Evolutionary conservation across 1,139 yeast species (phyloP), one percentile per base, ranked within the genome.

Genomic region (Diutina siamensis): DNA sequence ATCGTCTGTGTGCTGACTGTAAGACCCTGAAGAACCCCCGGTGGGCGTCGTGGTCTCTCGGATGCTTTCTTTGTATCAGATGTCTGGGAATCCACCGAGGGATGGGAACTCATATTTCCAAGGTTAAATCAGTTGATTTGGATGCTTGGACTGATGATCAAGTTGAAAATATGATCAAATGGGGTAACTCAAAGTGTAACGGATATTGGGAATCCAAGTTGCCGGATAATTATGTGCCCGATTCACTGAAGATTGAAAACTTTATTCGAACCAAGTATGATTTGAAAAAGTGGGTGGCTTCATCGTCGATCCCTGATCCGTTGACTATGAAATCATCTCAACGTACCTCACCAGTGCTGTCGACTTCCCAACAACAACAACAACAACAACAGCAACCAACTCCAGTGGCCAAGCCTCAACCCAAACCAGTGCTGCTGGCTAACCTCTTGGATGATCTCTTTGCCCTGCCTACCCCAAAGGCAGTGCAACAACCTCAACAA

Each of bases 121-220:
- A 81, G 56, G 95, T 85, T 44, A 85, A 84, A 59, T 83, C 95
- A 4, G 94, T 92, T 44, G 98, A 92, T 65, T 73, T 92, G 57
- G 97, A 92, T 61, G 83, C 94, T 1, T 92, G 98, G 98, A 85
- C 94, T 10, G 95, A 88, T 55, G 95, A 85, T 57, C 97, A 92
- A 62, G 78, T 87, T 38, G 81, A 76, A 50, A 78, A 78, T 54
- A 81, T 92, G 82, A 79, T 87, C 40, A 68, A 76, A 55, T 86
- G 95, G 94, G 96, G 96, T 3, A 92, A 89, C 59, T 72, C 65
- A 44, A 76, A 76, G 52, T 89, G 94, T 33, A 92, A 92, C 59
- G 53, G 61, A 45, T 80, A 66, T 55, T 92, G 97, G 95, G 98
- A 92, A 61, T 72, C 78, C 44, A 79, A 78, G 55, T 71, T 92